Conservation (phyloP, 129 eudicot species). For the Ambrosia trifida region DNA sequence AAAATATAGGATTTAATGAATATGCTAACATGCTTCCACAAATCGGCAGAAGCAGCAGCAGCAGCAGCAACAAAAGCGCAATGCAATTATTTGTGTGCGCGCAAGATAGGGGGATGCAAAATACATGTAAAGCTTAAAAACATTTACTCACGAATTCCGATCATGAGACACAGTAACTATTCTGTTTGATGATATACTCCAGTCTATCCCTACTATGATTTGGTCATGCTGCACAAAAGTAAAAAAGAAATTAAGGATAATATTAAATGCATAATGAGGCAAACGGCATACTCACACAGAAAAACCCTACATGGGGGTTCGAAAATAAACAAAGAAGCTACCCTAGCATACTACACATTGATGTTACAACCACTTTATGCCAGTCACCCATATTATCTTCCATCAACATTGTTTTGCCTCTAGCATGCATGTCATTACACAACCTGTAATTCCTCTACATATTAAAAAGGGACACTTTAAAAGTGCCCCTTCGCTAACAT, state of each 20-base stretch:
- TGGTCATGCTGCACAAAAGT: slow-evolving; percentile 83
- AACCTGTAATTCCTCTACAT: not conserved
- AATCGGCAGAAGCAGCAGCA: slow-evolving; percentile 19
- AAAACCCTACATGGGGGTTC: not conserved
- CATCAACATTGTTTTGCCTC: slow-evolving; percentile 15
- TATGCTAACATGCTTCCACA: slow-evolving; percentile 12
- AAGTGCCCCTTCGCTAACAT: too few species aligned
- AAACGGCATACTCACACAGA: not conserved
- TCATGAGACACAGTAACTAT: slow-evolving; percentile 98
- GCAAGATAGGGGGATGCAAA: slow-evolving; percentile 3
- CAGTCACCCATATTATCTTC: slow-evolving; percentile 24
- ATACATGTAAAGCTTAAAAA: slow-evolving; percentile 11
- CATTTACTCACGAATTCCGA: slow-evolving; percentile 88
- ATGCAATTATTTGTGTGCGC: not conserved
- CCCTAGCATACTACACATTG: not conserved
- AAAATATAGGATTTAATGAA: not conserved
- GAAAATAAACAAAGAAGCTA: slow-evolving; percentile 13
- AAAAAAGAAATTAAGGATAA: slow-evolving; percentile 18
- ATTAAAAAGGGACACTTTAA: too few species aligned
- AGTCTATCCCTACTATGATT: slow-evolving; percentile 88
- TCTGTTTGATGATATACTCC: slow-evolving; percentile 83
- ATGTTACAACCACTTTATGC: slow-evolving; percentile 13
- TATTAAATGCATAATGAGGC: slow-evolving; percentile 3
- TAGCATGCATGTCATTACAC: slow-evolving; percentile 11
- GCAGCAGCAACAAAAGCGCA: too few species aligned